Evolutionary conservation across 768 basidiomycete species (phyloP), one percentile per base, ranked within the genome.

Genomic region (Leccinum uliginosum): DNA sequence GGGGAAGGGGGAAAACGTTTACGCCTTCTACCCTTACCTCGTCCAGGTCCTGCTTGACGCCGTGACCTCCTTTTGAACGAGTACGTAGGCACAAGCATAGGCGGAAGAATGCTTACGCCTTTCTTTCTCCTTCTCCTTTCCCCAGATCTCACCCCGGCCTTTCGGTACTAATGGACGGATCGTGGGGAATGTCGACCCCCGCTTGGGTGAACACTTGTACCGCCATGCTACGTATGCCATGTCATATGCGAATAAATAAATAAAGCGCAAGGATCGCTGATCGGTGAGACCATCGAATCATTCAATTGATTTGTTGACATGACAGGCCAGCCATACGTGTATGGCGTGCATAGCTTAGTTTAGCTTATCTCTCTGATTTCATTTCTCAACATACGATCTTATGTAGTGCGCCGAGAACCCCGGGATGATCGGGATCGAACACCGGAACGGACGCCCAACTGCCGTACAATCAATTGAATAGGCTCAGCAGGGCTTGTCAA

Each of bases 301-400:
- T 43, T 43, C 40, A 43, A 43, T 19, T 43, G 19, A 11, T 6
- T 43, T 43, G 40, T 40, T 40, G 40, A 40, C n/a, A n/a, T 40
- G 40, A 19, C 40, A 40, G 40, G 40, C 38, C 38, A 40, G 9
- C n/a, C 40, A 38, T 40, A 40, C 9, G 10, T n/a, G 10, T 6
- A 40, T 40, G 40, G n/a, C 40, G n/a, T 40, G n/a, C n/a, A 40
- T 19, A 40, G 40, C 40, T 34, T 34, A 34, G 12, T n/a, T n/a
- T 65, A 70, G 68, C 68, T 14, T 70, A 71, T 54, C 70, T 54
- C 70, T 70, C 57, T 72, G 54, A 71, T 40, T 70, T 19, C 10
- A 40, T 34, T 30, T n/a, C 30, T 32, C 35, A n/a, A 38, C 8
- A 38, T 17, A 38, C 17, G 35, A 38, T 38, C 17, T 38, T 38